These are phyloP conservation scores for Lichtheimia corymbifera DNA, from an alignment of 371 early-diverging fungal genomes.

Conservation along the genomic window DNA sequence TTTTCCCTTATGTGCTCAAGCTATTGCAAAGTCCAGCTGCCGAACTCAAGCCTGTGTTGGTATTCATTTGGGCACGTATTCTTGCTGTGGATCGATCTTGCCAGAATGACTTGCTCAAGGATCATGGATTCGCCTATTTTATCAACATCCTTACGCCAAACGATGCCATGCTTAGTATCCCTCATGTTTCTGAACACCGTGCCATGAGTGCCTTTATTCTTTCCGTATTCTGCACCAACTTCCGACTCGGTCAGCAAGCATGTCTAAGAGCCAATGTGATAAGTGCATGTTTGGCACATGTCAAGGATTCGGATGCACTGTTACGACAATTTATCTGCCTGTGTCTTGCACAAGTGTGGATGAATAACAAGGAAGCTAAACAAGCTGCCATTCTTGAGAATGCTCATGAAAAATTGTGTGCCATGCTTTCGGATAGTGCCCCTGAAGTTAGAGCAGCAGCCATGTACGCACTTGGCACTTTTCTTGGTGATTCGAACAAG, in stretches of 20 bases:
- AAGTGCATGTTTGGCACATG: conserved; percentile 67
- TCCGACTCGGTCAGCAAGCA: conserved; percentile 80
- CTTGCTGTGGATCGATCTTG: conserved; percentile 90
- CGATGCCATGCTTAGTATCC: conserved; percentile 66
- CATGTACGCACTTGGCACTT: conserved; percentile 75
- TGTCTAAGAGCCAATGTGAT: conserved; percentile 77
- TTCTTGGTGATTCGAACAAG: conserved; percentile 76
- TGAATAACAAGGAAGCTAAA: conserved; percentile 76
- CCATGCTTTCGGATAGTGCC: conserved; percentile 67
- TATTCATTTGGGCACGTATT: conserved; percentile 96
- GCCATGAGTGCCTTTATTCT: conserved; percentile 93
- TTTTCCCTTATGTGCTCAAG: conserved; percentile 95
- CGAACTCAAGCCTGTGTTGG: conserved; percentile 91
- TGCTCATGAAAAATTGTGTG: conserved; percentile 69
- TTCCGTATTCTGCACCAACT: conserved; percentile 85
- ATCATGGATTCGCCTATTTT: conserved; percentile 92
- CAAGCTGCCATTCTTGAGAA: conserved; percentile 68
- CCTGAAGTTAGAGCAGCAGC: conserved; percentile 89
- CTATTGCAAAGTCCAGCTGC: conserved; percentile 93
- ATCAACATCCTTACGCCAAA: conserved; percentile 82
- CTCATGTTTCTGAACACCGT: conserved; percentile 81
- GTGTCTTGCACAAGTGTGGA: conserved; percentile 87
- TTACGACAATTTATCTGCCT: conserved; percentile 91
- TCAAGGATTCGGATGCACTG: conserved; percentile 78
- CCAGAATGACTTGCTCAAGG: conserved; percentile 90